Base-by-base conservation (phyloP, 768 basidiomycete genomes). In the Tulasnella calospora region DNA sequence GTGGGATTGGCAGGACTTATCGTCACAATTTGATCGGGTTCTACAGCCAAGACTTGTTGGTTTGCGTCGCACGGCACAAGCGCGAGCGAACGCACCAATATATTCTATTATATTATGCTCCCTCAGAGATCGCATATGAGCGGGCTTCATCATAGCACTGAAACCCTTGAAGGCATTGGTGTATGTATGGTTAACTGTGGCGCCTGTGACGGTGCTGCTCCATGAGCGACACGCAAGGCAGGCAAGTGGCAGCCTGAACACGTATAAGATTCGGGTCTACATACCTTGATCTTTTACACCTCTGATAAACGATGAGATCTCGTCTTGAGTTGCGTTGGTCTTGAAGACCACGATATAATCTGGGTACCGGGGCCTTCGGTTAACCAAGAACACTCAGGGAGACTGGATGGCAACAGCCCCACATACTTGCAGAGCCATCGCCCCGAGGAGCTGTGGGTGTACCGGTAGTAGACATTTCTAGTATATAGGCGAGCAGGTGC, bases 271-370 rank as follows among this genome's bases (percentile, higher is more conserved):
- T 36, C 70, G 23, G 19, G 33, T n/a, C 8, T 44, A 75, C 71
- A 21, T 55, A 78, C 78, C 78, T 15, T 36, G 30, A 47, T 30
- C 75, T 30, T 72, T 73, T 8, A 57, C 78, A 30, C 57, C 30
- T 12, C 41, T 46, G 4, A 27, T 41, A 40, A 78, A 78, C 3
- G 77, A 30, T 13, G 77, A 75, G 55, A 78, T 78, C 72, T 78
- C 38, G 17, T 78, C 73, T 13, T 77, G 27, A 47, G 38, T 78
- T 40, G 78, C 78, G n/a, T 9, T 12, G 41, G 46, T 27, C 40
- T 75, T 78, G 71, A 78, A 78, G 78, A 78, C 78, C 27, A 78
- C 78, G 41, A 78, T 75, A 44, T 77, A 78, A 19, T 75, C 77
- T 78, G 17, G 21, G 27, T 6, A 78, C 55, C 17, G 23, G 27